phyloP scores from a whole-genome alignment of 2,329 filamentous ascomycete species.

The Fusarium nisikadoi region DNA sequence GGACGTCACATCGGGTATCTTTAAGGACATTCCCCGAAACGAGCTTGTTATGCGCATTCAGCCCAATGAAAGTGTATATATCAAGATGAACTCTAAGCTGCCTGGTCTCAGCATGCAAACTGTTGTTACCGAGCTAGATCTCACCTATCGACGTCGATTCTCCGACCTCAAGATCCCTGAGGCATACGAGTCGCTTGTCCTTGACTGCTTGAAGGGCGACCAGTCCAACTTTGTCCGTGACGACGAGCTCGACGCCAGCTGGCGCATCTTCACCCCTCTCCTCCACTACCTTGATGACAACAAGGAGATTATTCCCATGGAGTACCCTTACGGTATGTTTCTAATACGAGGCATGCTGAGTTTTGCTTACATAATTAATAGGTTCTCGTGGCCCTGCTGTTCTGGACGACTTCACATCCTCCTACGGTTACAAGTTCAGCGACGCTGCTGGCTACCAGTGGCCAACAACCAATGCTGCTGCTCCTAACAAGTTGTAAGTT shows the following conservation, averaged over 20 bases:
- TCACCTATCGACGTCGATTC: slow-evolving; percentile 98
- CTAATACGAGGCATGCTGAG: not conserved
- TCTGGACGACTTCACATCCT: slow-evolving; percentile 96
- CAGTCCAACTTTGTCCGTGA: slow-evolving; percentile 99
- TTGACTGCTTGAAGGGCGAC: slow-evolving; percentile 97
- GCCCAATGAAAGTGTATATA: slow-evolving; percentile 99
- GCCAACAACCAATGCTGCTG: slow-evolving; percentile 79
- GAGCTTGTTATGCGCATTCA: slow-evolving; percentile 99
- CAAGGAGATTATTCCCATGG: slow-evolving; percentile 99
- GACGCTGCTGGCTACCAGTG: slow-evolving; percentile 96
- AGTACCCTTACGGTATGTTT: slow-evolving; percentile 91
- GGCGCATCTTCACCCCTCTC: slow-evolving; percentile 97
- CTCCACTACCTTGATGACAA: slow-evolving; percentile 99
- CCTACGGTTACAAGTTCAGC: slow-evolving; percentile 98
- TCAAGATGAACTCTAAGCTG: slow-evolving; percentile 99
- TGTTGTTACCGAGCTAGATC: slow-evolving; percentile 95
- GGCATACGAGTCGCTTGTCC: slow-evolving; percentile 96
- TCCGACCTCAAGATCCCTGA: slow-evolving; percentile 99
- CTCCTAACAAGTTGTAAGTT: slow-evolving; percentile 82
- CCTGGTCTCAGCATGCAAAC: slow-evolving; percentile 99
- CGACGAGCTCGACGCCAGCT: slow-evolving; percentile 95
- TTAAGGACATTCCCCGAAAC: slow-evolving; percentile 99
- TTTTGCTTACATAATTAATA: slow-evolving; percentile 53
- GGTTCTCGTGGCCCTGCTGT: slow-evolving; percentile 96
- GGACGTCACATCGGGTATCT: slow-evolving; percentile 98